These are phyloP conservation scores for Macadamia integrifolia DNA, from an alignment of 164 flowering plant species.

Conservation along the genomic window DNA sequence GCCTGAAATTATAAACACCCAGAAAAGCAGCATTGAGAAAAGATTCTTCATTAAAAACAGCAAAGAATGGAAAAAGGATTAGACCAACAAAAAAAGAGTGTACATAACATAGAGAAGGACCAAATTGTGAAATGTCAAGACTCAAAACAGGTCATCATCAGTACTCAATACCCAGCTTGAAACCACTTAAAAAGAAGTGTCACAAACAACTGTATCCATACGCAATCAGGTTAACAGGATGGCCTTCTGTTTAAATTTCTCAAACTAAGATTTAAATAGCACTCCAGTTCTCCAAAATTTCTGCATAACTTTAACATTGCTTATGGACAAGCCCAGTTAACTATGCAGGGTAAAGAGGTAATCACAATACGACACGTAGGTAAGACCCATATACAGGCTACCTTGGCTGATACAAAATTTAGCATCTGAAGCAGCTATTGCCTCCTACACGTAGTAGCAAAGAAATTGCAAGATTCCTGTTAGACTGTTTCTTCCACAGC, in stretches of 20 bases:
- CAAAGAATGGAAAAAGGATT: background rate
- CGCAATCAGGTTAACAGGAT: background rate
- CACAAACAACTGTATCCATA: background rate
- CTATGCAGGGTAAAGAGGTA: too few species aligned
- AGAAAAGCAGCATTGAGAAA: conserved; percentile 1
- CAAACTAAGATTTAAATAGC: too few species aligned
- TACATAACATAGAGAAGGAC: background rate
- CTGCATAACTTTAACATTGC: too few species aligned
- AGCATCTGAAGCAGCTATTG: too few species aligned
- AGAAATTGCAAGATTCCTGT: too few species aligned
- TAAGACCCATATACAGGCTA: too few species aligned
- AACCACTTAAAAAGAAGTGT: background rate
- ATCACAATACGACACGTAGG: too few species aligned
- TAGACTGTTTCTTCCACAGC: too few species aligned
- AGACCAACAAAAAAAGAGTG: background rate
- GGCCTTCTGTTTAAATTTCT: background rate
- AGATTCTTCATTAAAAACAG: background rate
- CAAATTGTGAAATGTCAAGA: background rate
- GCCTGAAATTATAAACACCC: conserved; percentile 42
- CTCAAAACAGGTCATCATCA: background rate
- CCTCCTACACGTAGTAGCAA: too few species aligned
- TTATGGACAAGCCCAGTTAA: too few species aligned
- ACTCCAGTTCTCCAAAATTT: too few species aligned
- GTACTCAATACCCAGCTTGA: background rate
- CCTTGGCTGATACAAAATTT: too few species aligned